These are phyloP conservation scores for Aphanomyces cochlioides DNA, from an alignment of 352 stramenopile genomes.

Conservation along the genomic window DNA sequence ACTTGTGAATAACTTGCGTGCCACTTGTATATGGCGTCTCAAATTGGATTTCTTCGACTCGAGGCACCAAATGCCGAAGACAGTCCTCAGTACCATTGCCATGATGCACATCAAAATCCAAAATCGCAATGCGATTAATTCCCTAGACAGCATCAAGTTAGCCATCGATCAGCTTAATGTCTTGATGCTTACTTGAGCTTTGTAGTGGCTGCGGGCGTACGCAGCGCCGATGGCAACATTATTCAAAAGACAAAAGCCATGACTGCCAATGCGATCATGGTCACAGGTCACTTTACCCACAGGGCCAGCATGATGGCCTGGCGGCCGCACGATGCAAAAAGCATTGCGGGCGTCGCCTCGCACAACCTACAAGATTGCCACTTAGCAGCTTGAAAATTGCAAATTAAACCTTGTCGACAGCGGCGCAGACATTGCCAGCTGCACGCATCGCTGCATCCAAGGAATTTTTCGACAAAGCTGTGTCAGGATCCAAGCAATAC, in stretches of 20 bases:
- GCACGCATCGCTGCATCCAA: conserved; percentile 72
- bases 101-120: conserved; percentile 99
- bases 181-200: conserved; percentile 82
- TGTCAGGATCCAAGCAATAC: conserved; percentile 63
- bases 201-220: conserved; percentile 92
- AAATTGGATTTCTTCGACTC: conserved; percentile 67
- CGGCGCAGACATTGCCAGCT: conserved; percentile 78
- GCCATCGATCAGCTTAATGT: conserved; percentile 84
- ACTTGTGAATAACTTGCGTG: conserved; percentile 77
- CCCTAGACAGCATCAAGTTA: conserved; percentile 41
- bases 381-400: too few species aligned
- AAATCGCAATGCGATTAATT: conserved; percentile 92
- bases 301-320: conserved; percentile 95
- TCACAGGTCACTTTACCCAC: conserved; percentile 90
- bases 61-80: conserved; percentile 89
- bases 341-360: conserved; percentile 88
- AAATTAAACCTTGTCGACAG: conserved; percentile 62
- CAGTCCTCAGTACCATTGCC: conserved; percentile 97
- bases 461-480: conserved; percentile 68
- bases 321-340: conserved; percentile 95
- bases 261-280: conserved; percentile 85
- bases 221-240: conserved; percentile 97
- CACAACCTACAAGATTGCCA: conserved; percentile 50
- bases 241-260: conserved; percentile 98
- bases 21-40: conserved; percentile 89